Evolutionary conservation across 306 rosid genomes (phyloP), one percentile per base, ranked within the genome.

Genomic region (Fragaria nilgerrensis): DNA sequence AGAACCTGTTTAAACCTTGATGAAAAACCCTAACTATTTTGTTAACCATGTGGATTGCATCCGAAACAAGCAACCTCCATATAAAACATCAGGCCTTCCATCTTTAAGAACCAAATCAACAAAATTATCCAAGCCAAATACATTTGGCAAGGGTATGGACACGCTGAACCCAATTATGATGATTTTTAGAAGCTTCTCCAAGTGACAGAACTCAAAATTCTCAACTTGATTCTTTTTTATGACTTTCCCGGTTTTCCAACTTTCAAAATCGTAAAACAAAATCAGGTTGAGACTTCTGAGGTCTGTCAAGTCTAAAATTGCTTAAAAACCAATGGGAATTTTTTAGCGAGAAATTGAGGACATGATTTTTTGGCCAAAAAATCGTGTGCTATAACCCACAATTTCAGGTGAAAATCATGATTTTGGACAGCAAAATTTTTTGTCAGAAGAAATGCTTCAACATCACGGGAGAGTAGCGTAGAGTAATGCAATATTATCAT

Each of bases 81-180:
- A 34, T 2, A 25, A 11, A 50, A 34, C 63, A 72, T n/a, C 64
- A 72, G 75, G 27, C 75, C 20, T 70, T 50, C 41, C 74, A 70
- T 16, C 17, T 69, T 45, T 20, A 69, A 14, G 63, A 68, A 25
- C 11, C n/a, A 45, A 23, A 15, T 64, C 56, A 45, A 47, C 58
- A 25, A 62, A 8, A 56, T 23, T 3, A 73, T 39, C 6, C 3
- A 34, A 50, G 44, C 32, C 20, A 6, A 34, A 20, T 72, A 3
- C 14, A 72, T 2, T 52, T 34, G 23, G 67, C 17, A 62, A 15
- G 23, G 22, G 29, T 3, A 22, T 9, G 27, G 14, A 13, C 25
- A 55, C 0, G 6, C 62, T 9, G 29, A 55, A 55, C 32, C 63
- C 32, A 56, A 22, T 56, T 22, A 1, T 56, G 32, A 56, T 22